These are phyloP conservation scores for Calonectria pauciramosa DNA, from an alignment of 2,329 filamentous ascomycete species.

Conservation along the genomic window DNA sequence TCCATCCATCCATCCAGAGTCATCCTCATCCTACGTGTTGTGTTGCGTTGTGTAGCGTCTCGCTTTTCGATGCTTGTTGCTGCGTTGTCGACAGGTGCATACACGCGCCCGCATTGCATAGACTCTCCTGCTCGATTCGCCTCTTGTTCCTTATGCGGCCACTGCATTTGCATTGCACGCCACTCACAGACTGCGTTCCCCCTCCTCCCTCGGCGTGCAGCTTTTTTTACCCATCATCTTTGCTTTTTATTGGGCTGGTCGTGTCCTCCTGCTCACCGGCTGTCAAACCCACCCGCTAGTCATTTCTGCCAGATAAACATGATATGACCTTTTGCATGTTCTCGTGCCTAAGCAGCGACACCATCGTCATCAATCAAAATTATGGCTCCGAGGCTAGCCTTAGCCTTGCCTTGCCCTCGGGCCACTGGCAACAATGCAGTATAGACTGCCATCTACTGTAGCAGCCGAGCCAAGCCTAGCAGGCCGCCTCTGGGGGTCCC, in stretches of 20 bases:
- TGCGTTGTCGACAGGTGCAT: constrained; percentile 21
- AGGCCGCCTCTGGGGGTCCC: constrained; percentile 3
- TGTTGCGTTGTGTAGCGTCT: neutral
- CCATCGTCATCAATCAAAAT: constrained; percentile 10
- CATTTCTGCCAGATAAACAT: neutral
- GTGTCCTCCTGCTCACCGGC: neutral
- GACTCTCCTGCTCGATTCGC: neutral
- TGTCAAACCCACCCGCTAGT: constrained; percentile 6
- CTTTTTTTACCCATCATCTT: neutral
- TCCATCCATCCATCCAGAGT: neutral
- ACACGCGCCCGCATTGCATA: neutral
- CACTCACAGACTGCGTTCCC: neutral
- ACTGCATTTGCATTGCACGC: neutral
- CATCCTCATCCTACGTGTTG: constrained; percentile 7
- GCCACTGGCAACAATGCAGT: constrained; percentile 1
- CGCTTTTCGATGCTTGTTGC: neutral
- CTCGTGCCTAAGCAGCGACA: neutral
- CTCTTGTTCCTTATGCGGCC: constrained; percentile 2
- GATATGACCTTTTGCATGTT: constrained; percentile 11
- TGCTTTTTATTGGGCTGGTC: constrained; percentile 1
- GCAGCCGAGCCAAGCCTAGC: constrained; percentile 7
- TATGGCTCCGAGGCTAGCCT: constrained; percentile 8
- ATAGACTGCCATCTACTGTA: constrained; percentile 9
- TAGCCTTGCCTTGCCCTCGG: constrained; percentile 10
- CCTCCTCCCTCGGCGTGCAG: neutral